Evolutionary conservation across 2,329 filamentous ascomycete species (phyloP), one percentile per base, ranked within the genome.

Genomic region (Talaromyces amestolkiae): DNA sequence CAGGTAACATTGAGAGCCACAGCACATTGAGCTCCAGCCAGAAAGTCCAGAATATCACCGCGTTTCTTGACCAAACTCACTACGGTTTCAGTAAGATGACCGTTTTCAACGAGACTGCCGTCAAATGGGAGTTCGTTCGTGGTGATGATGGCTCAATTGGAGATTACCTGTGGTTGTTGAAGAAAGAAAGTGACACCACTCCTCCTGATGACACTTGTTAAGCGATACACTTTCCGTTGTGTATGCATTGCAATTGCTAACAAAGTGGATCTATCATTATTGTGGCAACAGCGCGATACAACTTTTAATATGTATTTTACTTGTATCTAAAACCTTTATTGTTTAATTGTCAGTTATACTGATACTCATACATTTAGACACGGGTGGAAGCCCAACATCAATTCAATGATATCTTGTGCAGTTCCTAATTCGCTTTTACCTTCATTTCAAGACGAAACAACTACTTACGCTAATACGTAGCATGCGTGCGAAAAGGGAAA

Each of bases 1-100:
- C 83, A 3, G 83, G 83, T 24, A 84, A 84, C 67, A 79, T 84
- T 51, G 83, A 84, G 68, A 81, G 78, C 65, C 83, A 85, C 73
- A 79, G 75, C 67, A 76, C 73, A 2, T 71, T 84, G 15, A 69
- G 70, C 59, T 66, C 66, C 3, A 75, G 73, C 31, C 66, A 81
- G 70, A 67, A 67, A 0, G 24, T 75, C 9, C 70, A 78, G n/a
- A 74, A 79, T 65, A 79, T 82, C 49, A 84, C 82, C 6, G 77
- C 76, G 19, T 72, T 80, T 0, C 74, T 85, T 27, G 80, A 85
- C 70, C 75, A 75, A 63, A 70, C 73, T 47, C 75, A 84, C 68
- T 85, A 80, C 65, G 82, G 83, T 7, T 83, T 84, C 69, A 82
- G 76, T 72, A 83, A 80, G 72, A 66, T 84, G 60, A 79, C 76